Conservation (phyloP, 306 rosid genomes). For the Lablab purpureus region DNA sequence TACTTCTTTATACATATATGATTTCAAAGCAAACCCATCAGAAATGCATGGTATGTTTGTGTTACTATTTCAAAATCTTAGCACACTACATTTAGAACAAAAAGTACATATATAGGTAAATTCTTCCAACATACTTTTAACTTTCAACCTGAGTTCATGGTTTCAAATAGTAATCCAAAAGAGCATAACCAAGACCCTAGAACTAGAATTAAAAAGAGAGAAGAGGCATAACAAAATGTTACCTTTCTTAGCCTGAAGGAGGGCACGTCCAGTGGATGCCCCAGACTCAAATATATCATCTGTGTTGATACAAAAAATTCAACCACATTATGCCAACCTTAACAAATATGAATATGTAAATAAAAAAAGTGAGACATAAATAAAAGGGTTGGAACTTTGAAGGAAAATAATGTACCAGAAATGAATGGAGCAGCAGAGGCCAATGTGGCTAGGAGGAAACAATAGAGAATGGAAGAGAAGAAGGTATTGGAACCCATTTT, state of each 20-base stretch:
- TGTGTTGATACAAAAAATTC: conserved; percentile 37
- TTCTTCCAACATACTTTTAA: no score
- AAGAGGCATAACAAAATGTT: neutral
- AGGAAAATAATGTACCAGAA: conserved; percentile 52
- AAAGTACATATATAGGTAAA: no score
- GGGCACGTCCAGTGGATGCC: conserved; percentile 64
- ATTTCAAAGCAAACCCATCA: neutral
- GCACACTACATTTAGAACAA: no score
- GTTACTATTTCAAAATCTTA: no score
- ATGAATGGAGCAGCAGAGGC: conserved; percentile 63
- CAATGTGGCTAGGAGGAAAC: conserved; percentile 54
- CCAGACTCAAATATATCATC: conserved; percentile 59
- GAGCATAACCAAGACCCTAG: neutral
- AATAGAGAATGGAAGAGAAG: conserved; percentile 50
- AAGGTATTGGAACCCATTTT: conserved; percentile 67
- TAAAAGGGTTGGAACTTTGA: neutral
- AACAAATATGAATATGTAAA: neutral
- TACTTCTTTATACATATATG: neutral
- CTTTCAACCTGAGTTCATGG: no score
- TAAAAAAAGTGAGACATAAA: neutral
- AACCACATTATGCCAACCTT: conserved; percentile 4
- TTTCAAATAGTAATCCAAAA: no score
- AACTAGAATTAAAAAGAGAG: neutral
- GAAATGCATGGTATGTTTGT: neutral
- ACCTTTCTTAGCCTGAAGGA: conserved; percentile 81